Evolutionary conservation across 1,284 basidiomycete genomes (phyloP).

Genomic region (Malassezia sp.): DNA sequence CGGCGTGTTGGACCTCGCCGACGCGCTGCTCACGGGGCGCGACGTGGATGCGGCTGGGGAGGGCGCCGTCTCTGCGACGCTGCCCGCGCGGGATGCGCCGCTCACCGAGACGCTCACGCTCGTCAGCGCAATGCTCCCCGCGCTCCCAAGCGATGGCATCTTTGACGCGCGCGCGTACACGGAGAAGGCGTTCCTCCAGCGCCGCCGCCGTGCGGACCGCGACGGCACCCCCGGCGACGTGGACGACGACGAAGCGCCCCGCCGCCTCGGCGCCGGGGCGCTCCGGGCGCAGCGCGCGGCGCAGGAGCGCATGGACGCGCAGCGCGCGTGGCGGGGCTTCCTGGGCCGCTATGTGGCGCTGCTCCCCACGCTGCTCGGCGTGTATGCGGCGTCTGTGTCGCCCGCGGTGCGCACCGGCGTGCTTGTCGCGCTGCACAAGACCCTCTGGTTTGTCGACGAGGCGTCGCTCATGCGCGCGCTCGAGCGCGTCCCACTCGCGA

Average conservation of each 20-base stretch:
- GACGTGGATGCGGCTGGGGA: neutral
- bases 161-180: constrained; percentile 82
- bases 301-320: constrained; percentile 29
- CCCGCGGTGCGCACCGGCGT: constrained; percentile 31
- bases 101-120: constrained; percentile 52
- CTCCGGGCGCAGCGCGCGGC: constrained; percentile 24
- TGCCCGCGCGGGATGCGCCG: constrained; percentile 85
- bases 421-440: constrained; percentile 36
- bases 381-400: constrained; percentile 40
- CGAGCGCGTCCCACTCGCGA: constrained; percentile 37
- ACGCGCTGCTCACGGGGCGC: constrained; percentile 40
- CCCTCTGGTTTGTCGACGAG: constrained; percentile 35
- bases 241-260: constrained; percentile 2
- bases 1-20: constrained; percentile 40
- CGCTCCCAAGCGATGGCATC: constrained; percentile 61
- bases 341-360: constrained; percentile 38
- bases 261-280: constrained; percentile 5
- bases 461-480: constrained; percentile 28
- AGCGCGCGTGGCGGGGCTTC: constrained; percentile 25
- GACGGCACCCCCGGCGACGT: constrained; percentile 12
- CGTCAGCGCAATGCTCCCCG: constrained; percentile 36
- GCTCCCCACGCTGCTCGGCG: constrained; percentile 38
- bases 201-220: constrained; percentile 10
- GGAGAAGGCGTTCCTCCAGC: constrained; percentile 60
- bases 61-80: constrained; percentile 54